Evolutionary conservation across 257 asterid species (phyloP).

Genomic region (Lithospermum erythrorhizon): DNA sequence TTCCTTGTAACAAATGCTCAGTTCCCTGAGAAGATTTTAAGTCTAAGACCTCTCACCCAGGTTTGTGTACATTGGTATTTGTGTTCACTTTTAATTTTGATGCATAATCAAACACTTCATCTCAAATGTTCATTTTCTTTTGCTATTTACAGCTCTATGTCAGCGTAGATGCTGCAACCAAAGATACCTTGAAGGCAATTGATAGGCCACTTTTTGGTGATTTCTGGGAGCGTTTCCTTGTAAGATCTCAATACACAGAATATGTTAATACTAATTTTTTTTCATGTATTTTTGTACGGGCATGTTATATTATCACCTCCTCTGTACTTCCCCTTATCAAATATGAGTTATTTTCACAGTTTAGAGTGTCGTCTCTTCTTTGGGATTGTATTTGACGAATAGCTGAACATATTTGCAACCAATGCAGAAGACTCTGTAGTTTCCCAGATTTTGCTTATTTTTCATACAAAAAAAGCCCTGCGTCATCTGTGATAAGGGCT

Average conservation of each 20-base stretch:
- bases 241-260: conserved; percentile 26
- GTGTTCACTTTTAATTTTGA: conserved; percentile 7
- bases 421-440: neutral
- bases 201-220: conserved; percentile 95
- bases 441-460: neutral
- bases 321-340: neutral
- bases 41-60: conserved; percentile 78
- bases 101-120: conserved; percentile 12
- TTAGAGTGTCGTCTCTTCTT: neutral
- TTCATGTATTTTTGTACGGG: neutral
- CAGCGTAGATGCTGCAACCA: conserved; percentile 96
- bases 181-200: conserved; percentile 96
- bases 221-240: conserved; percentile 96
- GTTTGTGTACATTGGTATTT: conserved; percentile 20
- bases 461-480: neutral
- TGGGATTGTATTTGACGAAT: neutral
- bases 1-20: conserved; percentile 97
- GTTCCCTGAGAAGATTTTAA: conserved; percentile 78
- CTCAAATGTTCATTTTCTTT: conserved; percentile 10
- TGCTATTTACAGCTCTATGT: conserved; percentile 69
- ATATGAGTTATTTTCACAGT: neutral
- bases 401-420: neutral
- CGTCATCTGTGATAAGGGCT: neutral
- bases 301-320: neutral
- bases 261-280: neutral